phyloP scores from a whole-genome alignment of 768 basidiomycete genomes.

The Leccinum uliginosum region DNA sequence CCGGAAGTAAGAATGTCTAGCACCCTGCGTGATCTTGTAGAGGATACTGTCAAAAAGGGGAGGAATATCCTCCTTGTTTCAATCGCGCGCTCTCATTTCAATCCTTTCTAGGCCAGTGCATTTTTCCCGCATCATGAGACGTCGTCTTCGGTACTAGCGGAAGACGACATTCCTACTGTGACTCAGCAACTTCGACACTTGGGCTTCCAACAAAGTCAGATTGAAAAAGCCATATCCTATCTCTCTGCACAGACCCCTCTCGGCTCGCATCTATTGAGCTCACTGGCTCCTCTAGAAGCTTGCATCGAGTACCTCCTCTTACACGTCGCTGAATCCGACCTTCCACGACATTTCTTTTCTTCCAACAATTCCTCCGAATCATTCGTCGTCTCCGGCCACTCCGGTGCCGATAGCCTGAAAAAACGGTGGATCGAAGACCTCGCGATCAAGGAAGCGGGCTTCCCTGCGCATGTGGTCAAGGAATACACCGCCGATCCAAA shows the following conservation, averaged over 20 bases:
- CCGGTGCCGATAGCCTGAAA: conserved; percentile 59
- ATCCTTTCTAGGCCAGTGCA: conserved; percentile 40
- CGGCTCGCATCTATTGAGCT: conserved; percentile 55
- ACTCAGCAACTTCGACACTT: conserved; percentile 53
- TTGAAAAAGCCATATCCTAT: conserved; percentile 49
- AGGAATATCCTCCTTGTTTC: conserved; percentile 5
- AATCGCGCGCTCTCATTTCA: background rate
- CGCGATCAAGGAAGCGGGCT: conserved; percentile 79
- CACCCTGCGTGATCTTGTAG: conserved; percentile 71
- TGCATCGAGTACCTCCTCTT: conserved; percentile 82
- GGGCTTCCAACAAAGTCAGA: conserved; percentile 61
- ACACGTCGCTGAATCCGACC: conserved; percentile 81
- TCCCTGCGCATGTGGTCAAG: conserved; percentile 68
- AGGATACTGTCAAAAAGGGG: conserved; percentile 76
- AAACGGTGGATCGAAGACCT: conserved; percentile 78
- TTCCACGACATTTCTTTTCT: conserved; percentile 70
- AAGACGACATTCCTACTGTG: conserved; percentile 42
- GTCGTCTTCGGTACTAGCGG: conserved; percentile 33
- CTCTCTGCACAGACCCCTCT: conserved; percentile 55
- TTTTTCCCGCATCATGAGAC: conserved; percentile 42
- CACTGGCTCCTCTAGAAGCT: conserved; percentile 65
- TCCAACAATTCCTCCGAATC: conserved; percentile 61
- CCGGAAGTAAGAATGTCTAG: conserved; percentile 85
- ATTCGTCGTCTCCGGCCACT: conserved; percentile 62
- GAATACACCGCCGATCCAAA: conserved; percentile 39